phyloP scores from a whole-genome alignment of 306 rosid genomes.

The Quercus wislizeni region DNA sequence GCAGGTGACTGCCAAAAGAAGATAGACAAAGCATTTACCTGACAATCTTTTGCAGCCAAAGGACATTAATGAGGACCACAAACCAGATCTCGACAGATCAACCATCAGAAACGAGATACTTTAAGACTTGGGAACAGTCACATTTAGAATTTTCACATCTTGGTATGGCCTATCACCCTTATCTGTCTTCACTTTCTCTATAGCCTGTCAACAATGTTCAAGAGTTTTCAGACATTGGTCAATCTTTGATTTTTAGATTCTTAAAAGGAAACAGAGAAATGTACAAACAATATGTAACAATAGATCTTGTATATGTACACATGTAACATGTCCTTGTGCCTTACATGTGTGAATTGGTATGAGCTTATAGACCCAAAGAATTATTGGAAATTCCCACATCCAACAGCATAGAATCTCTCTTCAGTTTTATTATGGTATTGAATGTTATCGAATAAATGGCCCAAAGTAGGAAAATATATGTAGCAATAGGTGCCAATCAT shows the following conservation, averaged over 20 bases:
- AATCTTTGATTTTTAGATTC: neutral
- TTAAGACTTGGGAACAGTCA: constrained; percentile 91
- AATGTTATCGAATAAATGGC: neutral
- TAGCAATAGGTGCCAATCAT: neutral
- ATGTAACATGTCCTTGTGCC: neutral
- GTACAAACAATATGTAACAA: neutral
- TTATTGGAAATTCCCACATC: neutral
- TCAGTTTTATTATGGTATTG: neutral
- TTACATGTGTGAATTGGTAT: neutral
- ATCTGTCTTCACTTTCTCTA: constrained; percentile 95
- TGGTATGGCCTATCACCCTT: constrained; percentile 80
- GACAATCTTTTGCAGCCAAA: constrained; percentile 1
- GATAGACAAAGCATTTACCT: constrained; percentile 7
- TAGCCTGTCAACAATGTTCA: constrained; percentile 49
- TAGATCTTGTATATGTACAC: neutral
- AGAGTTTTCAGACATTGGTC: constrained; percentile 10
- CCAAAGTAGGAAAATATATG: neutral
- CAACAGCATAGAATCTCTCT: neutral
- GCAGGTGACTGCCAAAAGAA: neutral
- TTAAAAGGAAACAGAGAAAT: neutral
- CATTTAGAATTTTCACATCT: constrained; percentile 91
- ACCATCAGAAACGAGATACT: neutral
- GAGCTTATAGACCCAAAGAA: neutral
- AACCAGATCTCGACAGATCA: neutral
- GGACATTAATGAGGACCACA: neutral